Base-by-base conservation (phyloP, 441 rosid species). In the Gossypium schwendimanii region DNA sequence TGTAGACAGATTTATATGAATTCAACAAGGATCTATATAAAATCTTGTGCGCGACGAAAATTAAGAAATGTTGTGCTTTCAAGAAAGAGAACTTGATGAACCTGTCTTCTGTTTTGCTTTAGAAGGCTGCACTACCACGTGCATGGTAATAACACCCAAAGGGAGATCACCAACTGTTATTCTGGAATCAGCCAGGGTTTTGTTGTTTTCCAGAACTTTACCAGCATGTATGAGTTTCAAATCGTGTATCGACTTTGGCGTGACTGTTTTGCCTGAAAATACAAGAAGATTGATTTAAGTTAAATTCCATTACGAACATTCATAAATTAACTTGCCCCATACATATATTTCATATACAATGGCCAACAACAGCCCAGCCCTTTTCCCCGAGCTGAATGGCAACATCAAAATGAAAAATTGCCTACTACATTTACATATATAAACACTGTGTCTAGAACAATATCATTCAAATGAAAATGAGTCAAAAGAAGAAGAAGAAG, bases 141-240 rank as follows among this genome's bases (percentile, higher is more conserved):
- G 85, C 85, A 82, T 83, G 67, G 84, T 83, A 54, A 80, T 74
- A 66, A 78, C 80, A 53, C 79, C 83, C 63, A 45, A 61, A 55
- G 81, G 79, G 70, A 82, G 70, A 63, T 80, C 83, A 15, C 78
- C 78, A 60, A 73, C 67, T 9, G 78, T 74, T 66, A 78, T 72
- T 55, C 65, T 79, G 71, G 81, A 82, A 73, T 85, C 87, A 11
- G 82, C 84, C 14, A 85, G 83, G 7, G 87, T 79, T 76, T 76
- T 74, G 79, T 53, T 73, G 72, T 84, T 86, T 77, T 84, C 84
- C 82, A 86, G 77, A 64, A 86, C 61, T 77, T 79, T 82, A 53
- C 86, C 89, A 63, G 83, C 86, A 66, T 81, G 84, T 73, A 86
- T 86, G 31, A 86, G 78, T 74, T 86, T 86, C 72, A 84, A 66